These are phyloP conservation scores for Pseudozyma hubeiensis DNA, from an alignment of 1,284 basidiomycete species.

Conservation along the genomic window DNA sequence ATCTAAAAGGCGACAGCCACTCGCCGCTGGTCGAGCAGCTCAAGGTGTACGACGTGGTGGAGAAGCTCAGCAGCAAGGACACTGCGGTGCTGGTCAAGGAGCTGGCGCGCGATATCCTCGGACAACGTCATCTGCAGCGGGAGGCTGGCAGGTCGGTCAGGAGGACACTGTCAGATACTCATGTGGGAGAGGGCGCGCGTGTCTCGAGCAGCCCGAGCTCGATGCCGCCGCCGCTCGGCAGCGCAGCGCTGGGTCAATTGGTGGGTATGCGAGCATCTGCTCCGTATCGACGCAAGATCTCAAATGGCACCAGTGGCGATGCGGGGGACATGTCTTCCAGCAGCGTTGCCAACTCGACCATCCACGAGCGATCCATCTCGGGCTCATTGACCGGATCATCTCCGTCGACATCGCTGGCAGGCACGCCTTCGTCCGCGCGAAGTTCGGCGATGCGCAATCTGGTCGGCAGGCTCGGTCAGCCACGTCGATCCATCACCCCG, in stretches of 20 bases:
- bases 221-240: slow-evolving; percentile 22
- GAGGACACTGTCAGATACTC: slow-evolving; percentile 47
- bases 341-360: slow-evolving; percentile 31
- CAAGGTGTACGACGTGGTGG: slow-evolving; percentile 54
- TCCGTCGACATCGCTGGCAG: slow-evolving; percentile 13
- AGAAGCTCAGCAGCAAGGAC: slow-evolving; percentile 55
- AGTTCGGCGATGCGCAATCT: slow-evolving; percentile 42
- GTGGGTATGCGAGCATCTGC: slow-evolving; percentile 36
- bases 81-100: slow-evolving; percentile 74
- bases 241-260: slow-evolving; percentile 22
- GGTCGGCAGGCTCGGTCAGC: slow-evolving; percentile 36
- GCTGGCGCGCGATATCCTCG: slow-evolving; percentile 58
- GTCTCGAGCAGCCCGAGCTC: slow-evolving; percentile 20
- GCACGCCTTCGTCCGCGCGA: slow-evolving; percentile 19
- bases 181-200: slow-evolving; percentile 32
- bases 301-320: slow-evolving; percentile 27
- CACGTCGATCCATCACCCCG: slow-evolving; percentile 35
- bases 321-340: slow-evolving; percentile 16
- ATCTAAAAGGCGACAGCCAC: slow-evolving; percentile 76
- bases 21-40: slow-evolving; percentile 51
- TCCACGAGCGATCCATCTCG: slow-evolving; percentile 41
- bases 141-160: slow-evolving; percentile 31
- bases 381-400: slow-evolving; percentile 16
- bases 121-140: slow-evolving; percentile 33
- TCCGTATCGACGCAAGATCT: slow-evolving; percentile 47